Percentiles rank a stretch among this genome's conserved stretches.
Conservation (phyloP, 78 protist species). For the Creolimax fragrantissima region DNA sequence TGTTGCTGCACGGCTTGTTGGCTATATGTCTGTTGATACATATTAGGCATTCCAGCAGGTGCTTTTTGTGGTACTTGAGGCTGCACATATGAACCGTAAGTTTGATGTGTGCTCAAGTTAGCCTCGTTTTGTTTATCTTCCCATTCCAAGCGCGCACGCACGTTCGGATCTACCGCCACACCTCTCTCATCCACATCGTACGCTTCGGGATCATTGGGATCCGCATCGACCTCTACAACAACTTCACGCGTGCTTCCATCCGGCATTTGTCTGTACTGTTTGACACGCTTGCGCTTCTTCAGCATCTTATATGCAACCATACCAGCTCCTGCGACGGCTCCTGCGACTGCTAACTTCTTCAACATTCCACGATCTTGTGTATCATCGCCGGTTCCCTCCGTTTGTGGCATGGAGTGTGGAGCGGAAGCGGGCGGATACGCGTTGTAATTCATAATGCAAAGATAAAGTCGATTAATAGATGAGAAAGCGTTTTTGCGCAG, state of each 20-base stretch:
- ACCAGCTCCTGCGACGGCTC: background rate
- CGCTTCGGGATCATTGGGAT: constrained; percentile 20
- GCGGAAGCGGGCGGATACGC: too few species aligned
- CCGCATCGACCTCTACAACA: background rate
- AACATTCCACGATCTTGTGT: background rate
- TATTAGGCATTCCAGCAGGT: too few species aligned
- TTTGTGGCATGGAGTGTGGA: background rate
- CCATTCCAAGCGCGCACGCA: background rate
- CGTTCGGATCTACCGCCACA: background rate
- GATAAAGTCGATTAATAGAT: too few species aligned
- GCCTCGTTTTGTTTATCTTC: background rate
- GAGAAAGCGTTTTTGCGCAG: too few species aligned
- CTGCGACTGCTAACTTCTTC: background rate
- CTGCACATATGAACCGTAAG: too few species aligned
- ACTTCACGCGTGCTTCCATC: constrained; percentile 3
- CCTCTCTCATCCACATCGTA: background rate
- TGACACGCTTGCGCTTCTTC: background rate
- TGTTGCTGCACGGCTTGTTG: too few species aligned
- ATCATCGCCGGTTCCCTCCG: background rate
- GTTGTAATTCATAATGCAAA: too few species aligned
- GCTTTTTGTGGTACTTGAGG: too few species aligned
- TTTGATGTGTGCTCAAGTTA: background rate
- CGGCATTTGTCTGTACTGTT: background rate
- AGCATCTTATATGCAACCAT: background rate
- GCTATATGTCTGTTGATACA: too few species aligned